Evolutionary conservation across 164 flowering plant genomes (phyloP).

Genomic region (Vitis rotundifolia): DNA sequence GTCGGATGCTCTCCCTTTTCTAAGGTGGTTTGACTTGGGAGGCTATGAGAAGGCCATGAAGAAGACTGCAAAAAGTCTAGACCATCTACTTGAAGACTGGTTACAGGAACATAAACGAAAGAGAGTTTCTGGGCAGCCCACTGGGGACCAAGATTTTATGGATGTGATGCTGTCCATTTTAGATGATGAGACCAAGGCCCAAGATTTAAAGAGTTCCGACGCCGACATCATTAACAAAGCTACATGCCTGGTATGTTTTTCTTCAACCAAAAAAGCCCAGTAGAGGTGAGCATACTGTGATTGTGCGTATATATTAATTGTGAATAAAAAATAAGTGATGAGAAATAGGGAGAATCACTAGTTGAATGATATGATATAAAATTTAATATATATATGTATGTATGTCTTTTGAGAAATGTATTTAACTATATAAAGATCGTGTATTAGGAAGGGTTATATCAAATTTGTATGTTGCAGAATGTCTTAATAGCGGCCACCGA

Average conservation of each 20-base stretch:
- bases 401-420: neutral
- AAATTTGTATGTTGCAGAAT: constrained; percentile 9
- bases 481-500: constrained; percentile 12
- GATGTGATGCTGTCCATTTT: constrained; percentile 20
- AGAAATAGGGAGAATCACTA: too few species aligned
- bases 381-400: neutral
- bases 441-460: too few species aligned
- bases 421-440: too few species aligned
- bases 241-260: constrained; percentile 25
- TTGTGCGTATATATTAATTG: too few species aligned
- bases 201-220: constrained; percentile 11
- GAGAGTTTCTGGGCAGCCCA: neutral
- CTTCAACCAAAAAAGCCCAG: neutral
- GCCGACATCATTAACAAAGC: constrained; percentile 27
- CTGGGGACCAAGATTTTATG: constrained; percentile 29
- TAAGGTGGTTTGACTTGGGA: constrained; percentile 35
- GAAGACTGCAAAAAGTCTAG: constrained; percentile 25
- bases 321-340: neutral
- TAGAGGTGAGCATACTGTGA: neutral
- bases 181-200: neutral
- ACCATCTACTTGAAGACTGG: constrained; percentile 22
- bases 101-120: constrained; percentile 28
- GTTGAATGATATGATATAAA: too few species aligned
- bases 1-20: constrained; percentile 29
- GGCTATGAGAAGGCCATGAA: constrained; percentile 39